Percentiles rank a stretch among this genome's conserved stretches.
Evolutionary conservation across 192 early-diverging fungal genomes (phyloP).

Genomic region (Podila horticola): DNA sequence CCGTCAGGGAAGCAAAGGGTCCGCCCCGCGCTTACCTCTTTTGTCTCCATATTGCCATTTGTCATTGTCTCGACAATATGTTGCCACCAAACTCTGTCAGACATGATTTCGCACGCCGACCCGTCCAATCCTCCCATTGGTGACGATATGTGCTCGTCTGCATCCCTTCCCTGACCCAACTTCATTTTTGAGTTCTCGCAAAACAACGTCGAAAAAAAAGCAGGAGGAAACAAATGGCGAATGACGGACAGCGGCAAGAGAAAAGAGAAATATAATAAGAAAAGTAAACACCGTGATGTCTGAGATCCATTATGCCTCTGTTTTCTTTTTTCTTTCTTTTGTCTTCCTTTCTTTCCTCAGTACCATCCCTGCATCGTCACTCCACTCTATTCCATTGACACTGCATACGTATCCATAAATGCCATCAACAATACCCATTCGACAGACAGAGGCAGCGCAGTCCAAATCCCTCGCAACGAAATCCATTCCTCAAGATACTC

Average conservation of each 20-base stretch:
- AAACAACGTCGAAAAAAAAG: too few species aligned
- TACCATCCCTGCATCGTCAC: not conserved
- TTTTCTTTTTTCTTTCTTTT: slow-evolving; percentile 1
- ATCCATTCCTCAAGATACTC: not conserved
- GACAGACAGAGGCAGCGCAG: not conserved
- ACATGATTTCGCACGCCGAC: too few species aligned
- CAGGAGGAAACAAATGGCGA: not conserved
- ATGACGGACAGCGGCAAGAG: not conserved
- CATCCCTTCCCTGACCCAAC: too few species aligned
- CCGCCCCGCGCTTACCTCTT: too few species aligned
- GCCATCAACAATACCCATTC: not conserved
- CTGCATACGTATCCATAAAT: not conserved
- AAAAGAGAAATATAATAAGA: not conserved
- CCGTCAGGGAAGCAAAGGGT: too few species aligned
- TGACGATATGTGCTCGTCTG: too few species aligned
- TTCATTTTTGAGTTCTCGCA: too few species aligned
- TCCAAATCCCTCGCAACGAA: not conserved
- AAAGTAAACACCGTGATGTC: slow-evolving; percentile 2
- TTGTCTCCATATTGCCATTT: too few species aligned
- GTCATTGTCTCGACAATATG: too few species aligned
- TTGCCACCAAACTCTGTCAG: too few species aligned
- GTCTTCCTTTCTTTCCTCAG: not conserved
- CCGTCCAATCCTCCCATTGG: too few species aligned
- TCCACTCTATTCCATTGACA: not conserved
- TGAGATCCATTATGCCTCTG: too few species aligned